These are phyloP conservation scores for Yamadazyma friedrichii DNA, from an alignment of 1,139 yeast genomes.

Conservation along the genomic window DNA sequence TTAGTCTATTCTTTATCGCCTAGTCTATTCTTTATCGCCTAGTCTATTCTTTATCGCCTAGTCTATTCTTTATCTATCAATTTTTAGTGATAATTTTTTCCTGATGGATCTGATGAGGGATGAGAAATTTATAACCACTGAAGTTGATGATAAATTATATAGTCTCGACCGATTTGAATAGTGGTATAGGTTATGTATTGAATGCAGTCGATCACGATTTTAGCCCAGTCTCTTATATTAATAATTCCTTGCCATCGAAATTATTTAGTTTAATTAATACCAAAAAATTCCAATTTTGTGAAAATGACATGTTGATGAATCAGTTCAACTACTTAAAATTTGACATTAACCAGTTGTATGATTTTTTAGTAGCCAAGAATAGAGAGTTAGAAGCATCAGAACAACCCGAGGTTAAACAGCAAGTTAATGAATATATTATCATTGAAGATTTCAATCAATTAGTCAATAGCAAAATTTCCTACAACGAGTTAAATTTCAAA, in stretches of 20 bases:
- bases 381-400: background rate
- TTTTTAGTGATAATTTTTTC: no score
- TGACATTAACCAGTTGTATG: slow-evolving; percentile 5
- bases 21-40: no score
- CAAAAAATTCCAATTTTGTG: background rate
- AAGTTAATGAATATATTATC: slow-evolving; percentile 3
- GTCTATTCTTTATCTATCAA: no score
- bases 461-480: slow-evolving; percentile 10
- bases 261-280: slow-evolving; percentile 13
- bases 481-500: slow-evolving; percentile 14
- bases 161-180: slow-evolving; percentile 1
- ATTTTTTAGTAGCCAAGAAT: background rate
- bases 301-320: slow-evolving; percentile 7
- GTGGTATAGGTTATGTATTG: slow-evolving; percentile 12
- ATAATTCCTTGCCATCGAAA: slow-evolving; percentile 17
- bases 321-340: slow-evolving; percentile 17
- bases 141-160: slow-evolving; percentile 1
- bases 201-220: slow-evolving; percentile 3
- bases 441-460: slow-evolving; percentile 17
- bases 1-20: no score
- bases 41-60: no score
- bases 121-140: background rate
- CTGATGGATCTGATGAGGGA: background rate
- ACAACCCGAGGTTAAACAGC: no score
- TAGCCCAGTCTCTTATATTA: slow-evolving; percentile 15